Base-by-base conservation (phyloP, 768 basidiomycete species). In the Auriscalpium microsporum region DNA sequence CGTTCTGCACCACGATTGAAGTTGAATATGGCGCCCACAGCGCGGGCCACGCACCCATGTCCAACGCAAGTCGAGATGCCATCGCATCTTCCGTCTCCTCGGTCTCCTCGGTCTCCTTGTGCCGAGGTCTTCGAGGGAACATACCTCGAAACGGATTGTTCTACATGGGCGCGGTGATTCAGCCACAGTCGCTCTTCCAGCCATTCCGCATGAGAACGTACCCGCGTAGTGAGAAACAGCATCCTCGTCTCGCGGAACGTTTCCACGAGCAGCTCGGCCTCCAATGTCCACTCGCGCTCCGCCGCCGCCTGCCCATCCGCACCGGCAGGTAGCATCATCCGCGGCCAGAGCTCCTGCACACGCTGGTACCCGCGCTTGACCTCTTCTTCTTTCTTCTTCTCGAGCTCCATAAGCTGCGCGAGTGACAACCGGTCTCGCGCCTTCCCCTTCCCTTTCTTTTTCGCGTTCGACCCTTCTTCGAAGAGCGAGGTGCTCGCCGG, bases 221-320 rank as follows among this genome's bases (percentile, higher is more conserved):
- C 93, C 62, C 85, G 72, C 33, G 84, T 84, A 2, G 86, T 83
- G 62, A 86, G 76, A 65, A 95, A 99, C 59, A 97, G 66, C 58
- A 84, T 81, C 58, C 85, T 78, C 1, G 94, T 94, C 72, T 93
- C 86, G 52, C 95, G 75, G 71, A 94, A 97, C 67, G 81, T 84
- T 57, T 96, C 94, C 4, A 96, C 79, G 47, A 99, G 73, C 62
- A 82, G 86, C 65, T 91, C 90, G 0, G 92, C 91, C 62, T 91
- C 84, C 33, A 85, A 65, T 60, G 95, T 71, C 88, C 94, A 97
- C 62, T 86, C 80, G 50, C 80, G 75, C 55, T 80, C 74, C 4
- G 82, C 79, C 13, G 79, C 79, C 1, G 71, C 69, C 19, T 79
- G 73, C 3, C 75, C 76, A 4, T 64, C 66, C 2, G 62, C 64